Conservation (phyloP, 495 filamentous ascomycete species). For the Penicillium crystallinum region DNA sequence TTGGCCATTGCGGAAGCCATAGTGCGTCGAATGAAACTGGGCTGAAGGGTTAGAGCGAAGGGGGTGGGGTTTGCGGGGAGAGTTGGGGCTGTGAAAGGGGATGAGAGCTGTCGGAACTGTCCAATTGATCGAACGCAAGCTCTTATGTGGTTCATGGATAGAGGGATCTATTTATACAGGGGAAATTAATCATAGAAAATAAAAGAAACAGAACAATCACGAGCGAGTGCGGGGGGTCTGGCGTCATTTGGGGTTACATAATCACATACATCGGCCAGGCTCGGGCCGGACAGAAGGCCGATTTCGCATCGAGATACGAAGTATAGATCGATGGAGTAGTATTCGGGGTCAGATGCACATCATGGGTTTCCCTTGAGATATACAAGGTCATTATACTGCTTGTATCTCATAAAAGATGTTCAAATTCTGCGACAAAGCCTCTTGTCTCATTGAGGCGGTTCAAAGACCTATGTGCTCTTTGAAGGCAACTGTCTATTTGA, state of each 20-base stretch:
- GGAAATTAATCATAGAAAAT: slow-evolving; percentile 11
- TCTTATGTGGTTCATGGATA: slow-evolving; percentile 34
- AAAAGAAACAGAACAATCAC: slow-evolving; percentile 9
- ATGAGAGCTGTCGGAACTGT: slow-evolving; percentile 19
- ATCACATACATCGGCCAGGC: not conserved
- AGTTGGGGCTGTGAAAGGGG: slow-evolving; percentile 14
- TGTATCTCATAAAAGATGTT: not conserved
- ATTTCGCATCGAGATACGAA: not conserved
- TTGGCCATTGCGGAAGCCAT: slow-evolving; percentile 78
- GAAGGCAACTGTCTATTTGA: not conserved
- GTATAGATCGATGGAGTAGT: not conserved
- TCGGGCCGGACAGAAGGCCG: slow-evolving; percentile 3
- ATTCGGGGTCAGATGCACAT: not conserved
- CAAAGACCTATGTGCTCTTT: not conserved
- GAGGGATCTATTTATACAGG: not conserved
- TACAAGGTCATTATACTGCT: not conserved
- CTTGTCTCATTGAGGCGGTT: not conserved
- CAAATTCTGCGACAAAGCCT: not conserved
- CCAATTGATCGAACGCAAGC: slow-evolving; percentile 25
- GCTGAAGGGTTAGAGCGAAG: slow-evolving; percentile 18
- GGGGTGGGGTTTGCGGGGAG: slow-evolving; percentile 16
- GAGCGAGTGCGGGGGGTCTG: slow-evolving; percentile 22
- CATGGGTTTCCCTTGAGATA: not conserved
- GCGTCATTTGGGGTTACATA: slow-evolving; percentile 17
- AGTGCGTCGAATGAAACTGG: slow-evolving; percentile 30